These are phyloP conservation scores for Pharnaceum exiguum DNA, from an alignment of 148 eudicot genomes.

Conservation along the genomic window DNA sequence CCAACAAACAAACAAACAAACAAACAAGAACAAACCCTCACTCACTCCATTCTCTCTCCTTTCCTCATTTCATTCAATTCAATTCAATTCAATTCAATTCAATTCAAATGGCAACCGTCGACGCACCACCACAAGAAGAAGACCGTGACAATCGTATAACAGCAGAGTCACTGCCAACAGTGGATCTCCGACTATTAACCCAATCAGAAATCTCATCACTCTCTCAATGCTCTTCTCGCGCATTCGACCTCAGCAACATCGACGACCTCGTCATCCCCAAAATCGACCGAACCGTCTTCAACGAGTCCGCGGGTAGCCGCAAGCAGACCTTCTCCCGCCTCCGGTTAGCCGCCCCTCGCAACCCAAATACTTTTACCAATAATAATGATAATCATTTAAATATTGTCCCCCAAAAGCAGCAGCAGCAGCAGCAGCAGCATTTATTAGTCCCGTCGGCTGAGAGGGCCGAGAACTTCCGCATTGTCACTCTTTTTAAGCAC, in stretches of 20 bases:
- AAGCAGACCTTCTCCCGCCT: slow-evolving; percentile 92
- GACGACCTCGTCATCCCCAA: slow-evolving; percentile 78
- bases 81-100: background rate
- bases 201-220: slow-evolving; percentile 78
- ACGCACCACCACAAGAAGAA: slow-evolving; percentile 20
- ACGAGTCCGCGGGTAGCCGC: slow-evolving; percentile 88
- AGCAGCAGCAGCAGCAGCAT: too few relatives aligned
- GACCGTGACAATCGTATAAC: slow-evolving; percentile 19
- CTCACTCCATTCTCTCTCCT: background rate
- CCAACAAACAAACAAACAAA: too few relatives aligned
- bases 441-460: slow-evolving; percentile 37
- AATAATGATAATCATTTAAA: slow-evolving; percentile 8
- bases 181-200: slow-evolving; percentile 76
- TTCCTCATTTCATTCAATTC: background rate
- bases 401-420: too few relatives aligned
- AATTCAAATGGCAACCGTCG: slow-evolving; percentile 38
- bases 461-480: slow-evolving; percentile 46
- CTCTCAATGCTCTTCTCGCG: slow-evolving; percentile 49
- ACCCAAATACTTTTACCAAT: slow-evolving; percentile 17
- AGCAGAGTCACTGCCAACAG: slow-evolving; percentile 47
- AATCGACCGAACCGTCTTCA: slow-evolving; percentile 81
- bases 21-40: slow-evolving; percentile 6
- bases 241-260: slow-evolving; percentile 45
- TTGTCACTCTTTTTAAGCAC: slow-evolving; percentile 45
- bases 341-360: slow-evolving; percentile 65